Conservation (phyloP, 441 rosid species). For the Hura crepitans region DNA sequence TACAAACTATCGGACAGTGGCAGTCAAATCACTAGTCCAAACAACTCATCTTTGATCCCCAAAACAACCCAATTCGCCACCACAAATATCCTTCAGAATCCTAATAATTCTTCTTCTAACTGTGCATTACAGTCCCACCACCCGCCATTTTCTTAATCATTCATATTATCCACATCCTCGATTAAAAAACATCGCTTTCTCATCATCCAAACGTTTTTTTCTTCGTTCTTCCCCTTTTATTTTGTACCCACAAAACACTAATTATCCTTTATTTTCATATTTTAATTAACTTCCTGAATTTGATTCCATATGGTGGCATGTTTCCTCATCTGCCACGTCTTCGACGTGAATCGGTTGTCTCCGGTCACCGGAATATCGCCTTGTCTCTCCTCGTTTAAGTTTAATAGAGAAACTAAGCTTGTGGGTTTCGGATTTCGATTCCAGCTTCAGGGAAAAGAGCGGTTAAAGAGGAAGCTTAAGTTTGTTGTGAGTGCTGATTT, state of each 20-base stretch:
- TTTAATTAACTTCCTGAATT: background rate
- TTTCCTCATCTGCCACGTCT: constrained; percentile 46
- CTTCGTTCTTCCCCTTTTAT: background rate
- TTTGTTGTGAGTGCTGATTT: constrained; percentile 54
- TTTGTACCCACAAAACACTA: background rate
- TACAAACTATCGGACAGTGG: background rate
- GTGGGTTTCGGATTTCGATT: constrained; percentile 35
- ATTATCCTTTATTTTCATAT: no score
- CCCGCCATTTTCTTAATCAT: constrained; percentile 11
- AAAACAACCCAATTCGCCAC: background rate
- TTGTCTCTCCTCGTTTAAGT: constrained; percentile 27
- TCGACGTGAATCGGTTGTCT: constrained; percentile 46
- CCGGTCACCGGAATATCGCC: constrained; percentile 44
- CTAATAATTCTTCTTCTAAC: constrained; percentile 5
- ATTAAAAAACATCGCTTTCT: constrained; percentile 5
- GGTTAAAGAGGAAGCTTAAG: constrained; percentile 38
- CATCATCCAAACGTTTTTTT: background rate
- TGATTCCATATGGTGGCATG: constrained; percentile 52
- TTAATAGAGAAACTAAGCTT: constrained; percentile 21
- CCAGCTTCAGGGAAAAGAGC: constrained; percentile 33
- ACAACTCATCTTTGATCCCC: background rate
- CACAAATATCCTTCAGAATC: constrained; percentile 1
- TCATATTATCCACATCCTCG: background rate
- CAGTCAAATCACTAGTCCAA: constrained; percentile 5
- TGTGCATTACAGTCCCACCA: background rate